Evolutionary conservation across 352 stramenopile species (phyloP).

Genomic region (Pythium brassicae): DNA sequence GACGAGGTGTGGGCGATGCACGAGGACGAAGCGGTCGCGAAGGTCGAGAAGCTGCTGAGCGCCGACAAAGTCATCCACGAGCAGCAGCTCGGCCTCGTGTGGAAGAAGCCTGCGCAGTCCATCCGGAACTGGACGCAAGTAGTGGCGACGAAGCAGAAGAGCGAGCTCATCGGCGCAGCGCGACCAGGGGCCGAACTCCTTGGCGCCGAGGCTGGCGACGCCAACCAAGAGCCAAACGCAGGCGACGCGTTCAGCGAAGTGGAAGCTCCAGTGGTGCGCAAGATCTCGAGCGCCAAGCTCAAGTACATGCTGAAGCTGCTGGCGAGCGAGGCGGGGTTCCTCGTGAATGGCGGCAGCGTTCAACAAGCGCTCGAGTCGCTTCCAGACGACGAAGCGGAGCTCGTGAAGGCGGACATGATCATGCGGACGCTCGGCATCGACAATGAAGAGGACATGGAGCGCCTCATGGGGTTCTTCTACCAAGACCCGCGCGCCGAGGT

Average conservation of each 20-base stretch:
- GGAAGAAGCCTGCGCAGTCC: slow-evolving; percentile 50
- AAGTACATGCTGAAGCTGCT: slow-evolving; percentile 89
- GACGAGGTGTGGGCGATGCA: slow-evolving; percentile 92
- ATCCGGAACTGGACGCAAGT: slow-evolving; percentile 51
- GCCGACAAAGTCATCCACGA: slow-evolving; percentile 89
- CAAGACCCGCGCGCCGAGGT: slow-evolving; percentile 61
- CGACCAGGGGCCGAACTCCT: slow-evolving; percentile 9
- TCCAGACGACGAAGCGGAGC: slow-evolving; percentile 68
- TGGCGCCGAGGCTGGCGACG: not conserved
- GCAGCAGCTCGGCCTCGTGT: slow-evolving; percentile 86
- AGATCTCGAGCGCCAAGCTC: slow-evolving; percentile 79
- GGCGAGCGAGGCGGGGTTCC: slow-evolving; percentile 80
- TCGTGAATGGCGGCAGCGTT: slow-evolving; percentile 75
- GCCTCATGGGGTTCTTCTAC: slow-evolving; percentile 77
- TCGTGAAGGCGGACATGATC: slow-evolving; percentile 87
- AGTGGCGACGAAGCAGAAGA: slow-evolving; percentile 22
- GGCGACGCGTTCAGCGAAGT: slow-evolving; percentile 48
- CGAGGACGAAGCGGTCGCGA: slow-evolving; percentile 75
- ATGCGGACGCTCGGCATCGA: slow-evolving; percentile 82
- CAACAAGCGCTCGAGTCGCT: slow-evolving; percentile 74
- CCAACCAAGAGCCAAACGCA: slow-evolving; percentile 12
- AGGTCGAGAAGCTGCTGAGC: slow-evolving; percentile 85
- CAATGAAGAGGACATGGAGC: slow-evolving; percentile 84
- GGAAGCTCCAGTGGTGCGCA: slow-evolving; percentile 37
- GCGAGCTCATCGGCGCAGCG: slow-evolving; percentile 5